Percentiles rank a stretch among this genome's conserved stretches.
Conservation (phyloP, 768 basidiomycete species). For the Epithele typhae region DNA sequence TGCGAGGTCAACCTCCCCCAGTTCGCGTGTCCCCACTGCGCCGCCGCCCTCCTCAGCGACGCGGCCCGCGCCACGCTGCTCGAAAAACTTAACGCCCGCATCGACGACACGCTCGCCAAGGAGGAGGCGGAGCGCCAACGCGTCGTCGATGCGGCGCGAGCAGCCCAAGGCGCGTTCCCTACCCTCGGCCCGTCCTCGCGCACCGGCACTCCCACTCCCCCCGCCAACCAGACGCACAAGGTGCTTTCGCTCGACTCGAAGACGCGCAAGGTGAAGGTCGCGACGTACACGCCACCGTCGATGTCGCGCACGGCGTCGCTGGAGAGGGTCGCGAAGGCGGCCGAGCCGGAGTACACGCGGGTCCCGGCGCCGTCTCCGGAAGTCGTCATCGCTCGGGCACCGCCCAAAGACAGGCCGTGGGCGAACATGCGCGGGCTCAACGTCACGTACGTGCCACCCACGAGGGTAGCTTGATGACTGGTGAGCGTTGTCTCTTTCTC, state of each 20-base stretch:
- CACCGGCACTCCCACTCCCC: conserved; percentile 11
- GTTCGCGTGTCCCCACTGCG: conserved; percentile 51
- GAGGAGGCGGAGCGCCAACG: conserved; percentile 48
- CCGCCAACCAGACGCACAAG: conserved; percentile 43
- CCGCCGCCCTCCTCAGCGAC: conserved; percentile 32
- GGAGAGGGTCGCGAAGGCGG: conserved; percentile 21
- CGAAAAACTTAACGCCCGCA: conserved; percentile 38
- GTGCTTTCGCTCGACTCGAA: conserved; percentile 55
- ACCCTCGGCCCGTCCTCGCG: conserved; percentile 38
- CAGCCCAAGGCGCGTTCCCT: conserved; percentile 60
- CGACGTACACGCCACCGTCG: conserved; percentile 40
- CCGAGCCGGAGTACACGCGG: conserved; percentile 34
- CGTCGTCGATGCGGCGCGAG: conserved; percentile 42
- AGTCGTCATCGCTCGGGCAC: conserved; percentile 21
- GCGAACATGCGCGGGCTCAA: conserved; percentile 12
- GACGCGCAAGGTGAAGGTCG: conserved; percentile 47
- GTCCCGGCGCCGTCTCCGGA: conserved; percentile 35
- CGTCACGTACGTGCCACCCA: conserved; percentile 15
- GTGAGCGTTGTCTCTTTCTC: too few relatives aligned
- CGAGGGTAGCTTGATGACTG: background rate
- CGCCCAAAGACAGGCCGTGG: conserved; percentile 12
- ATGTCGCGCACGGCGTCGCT: conserved; percentile 34
- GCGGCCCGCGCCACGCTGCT: conserved; percentile 34
- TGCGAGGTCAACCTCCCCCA: conserved; percentile 54
- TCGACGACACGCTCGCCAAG: conserved; percentile 37